Evolutionary conservation across 495 filamentous ascomycete species (phyloP), one percentile per base, ranked within the genome.

Genomic region (Penicillium crystallinum): DNA sequence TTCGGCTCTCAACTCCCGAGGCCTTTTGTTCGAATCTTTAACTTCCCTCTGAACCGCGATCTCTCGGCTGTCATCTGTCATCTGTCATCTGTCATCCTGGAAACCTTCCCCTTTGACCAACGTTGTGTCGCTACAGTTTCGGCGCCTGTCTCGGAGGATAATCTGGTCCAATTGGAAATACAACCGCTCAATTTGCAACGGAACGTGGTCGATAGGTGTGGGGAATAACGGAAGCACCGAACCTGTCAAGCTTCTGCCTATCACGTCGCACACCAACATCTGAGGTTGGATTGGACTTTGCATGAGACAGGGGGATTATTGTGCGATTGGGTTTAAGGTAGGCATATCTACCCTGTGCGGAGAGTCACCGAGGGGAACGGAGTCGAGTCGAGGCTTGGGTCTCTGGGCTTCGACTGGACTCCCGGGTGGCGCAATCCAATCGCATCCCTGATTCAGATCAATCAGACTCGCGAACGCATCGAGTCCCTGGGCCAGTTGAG

Each of bases 361-460:
- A 29, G 17, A n/a, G 14, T 22, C 9, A 37, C 17, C 34, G 9
- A 15, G 46, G 37, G 4, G 11, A 38, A 31, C 31, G n/a, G 25
- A 38, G 43, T 51, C 31, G 31, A 37, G 46, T 49, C 34, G 15
- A 44, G 47, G 45, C 44, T 34, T 42, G 7, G 59, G 59, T 55
- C 47, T 59, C 56, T 54, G 46, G 49, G 36, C 44, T 43, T 36
- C 19, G 46, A 33, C 36, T 21, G 33, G 22, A 42, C 36, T 27
- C 35, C 41, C 36, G 31, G 3, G 47, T 55, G 41, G 53, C 44
- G 48, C 41, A 42, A 36, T 35, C 11, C 54, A 33, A 39, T 52
- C 56, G 53, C 64, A 60, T 69, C 62, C 62, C 66, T 71, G 64
- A 69, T 63, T 65, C 62, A 64, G 54, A 46, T 58, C 30, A 9